phyloP scores from a whole-genome alignment of 2,329 filamentous ascomycete genomes.

The Alternaria novae-zelandiae region DNA sequence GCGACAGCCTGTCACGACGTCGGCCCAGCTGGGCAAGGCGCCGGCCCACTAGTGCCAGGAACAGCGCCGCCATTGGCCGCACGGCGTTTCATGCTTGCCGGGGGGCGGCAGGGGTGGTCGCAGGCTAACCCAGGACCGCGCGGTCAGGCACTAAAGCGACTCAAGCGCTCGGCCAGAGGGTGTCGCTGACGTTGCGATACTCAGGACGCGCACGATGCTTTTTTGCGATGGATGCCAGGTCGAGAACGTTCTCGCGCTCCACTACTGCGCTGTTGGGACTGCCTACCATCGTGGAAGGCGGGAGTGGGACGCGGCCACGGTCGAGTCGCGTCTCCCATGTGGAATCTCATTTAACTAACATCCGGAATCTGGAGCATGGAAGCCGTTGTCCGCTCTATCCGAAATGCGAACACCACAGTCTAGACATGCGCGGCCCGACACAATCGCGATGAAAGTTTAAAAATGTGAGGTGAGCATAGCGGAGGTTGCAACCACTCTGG shows the following conservation, averaged over 20 bases:
- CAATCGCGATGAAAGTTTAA: neutral
- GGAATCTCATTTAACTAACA: conserved; percentile 8
- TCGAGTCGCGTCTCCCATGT: neutral
- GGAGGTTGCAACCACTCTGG: neutral
- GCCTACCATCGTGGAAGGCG: neutral
- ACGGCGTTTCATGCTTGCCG: conserved; percentile 4
- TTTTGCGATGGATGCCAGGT: conserved; percentile 1
- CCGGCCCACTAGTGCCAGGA: conserved; percentile 7
- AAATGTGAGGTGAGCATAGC: neutral
- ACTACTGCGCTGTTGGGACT: conserved; percentile 5
- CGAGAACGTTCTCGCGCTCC: conserved; percentile 10
- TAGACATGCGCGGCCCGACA: conserved; percentile 2
- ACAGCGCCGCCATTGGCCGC: conserved; percentile 5
- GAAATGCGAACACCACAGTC: neutral
- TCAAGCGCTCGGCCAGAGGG: neutral
- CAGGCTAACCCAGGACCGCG: conserved; percentile 7
- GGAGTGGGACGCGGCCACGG: neutral
- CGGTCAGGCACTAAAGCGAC: conserved; percentile 4
- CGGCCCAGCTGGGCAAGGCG: neutral
- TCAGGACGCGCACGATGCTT: conserved; percentile 1
- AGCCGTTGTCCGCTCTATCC: conserved; percentile 1
- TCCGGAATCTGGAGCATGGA: neutral
- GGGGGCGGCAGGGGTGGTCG: conserved; percentile 3
- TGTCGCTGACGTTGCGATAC: conserved; percentile 4
- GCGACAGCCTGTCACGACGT: conserved; percentile 2